Base-by-base conservation (phyloP, 495 filamentous ascomycete species). In the Melanomma pulvis-pyrius region DNA sequence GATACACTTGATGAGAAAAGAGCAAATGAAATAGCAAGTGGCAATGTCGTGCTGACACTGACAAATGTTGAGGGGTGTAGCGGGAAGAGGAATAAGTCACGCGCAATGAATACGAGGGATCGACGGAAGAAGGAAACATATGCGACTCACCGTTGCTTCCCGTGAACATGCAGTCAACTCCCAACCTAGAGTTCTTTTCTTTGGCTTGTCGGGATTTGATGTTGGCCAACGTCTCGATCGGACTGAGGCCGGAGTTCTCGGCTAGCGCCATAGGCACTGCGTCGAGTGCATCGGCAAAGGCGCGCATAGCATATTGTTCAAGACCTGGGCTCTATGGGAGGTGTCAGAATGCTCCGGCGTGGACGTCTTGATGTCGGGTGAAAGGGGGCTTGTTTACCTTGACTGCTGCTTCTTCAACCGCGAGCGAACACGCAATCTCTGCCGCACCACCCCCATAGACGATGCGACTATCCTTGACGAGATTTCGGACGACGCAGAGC, bases 381-480 rank as follows among this genome's bases (percentile, higher is more conserved):
- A 24, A 67, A 34, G 53, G 28, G 32, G 44, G 29, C n/a, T 7
- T 39, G 53, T 41, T 62, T 63, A 87, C 85, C 86, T 97, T 92
- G 73, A 92, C 88, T 62, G 93, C 93, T 29, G 93, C 94, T 73
- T 96, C 91, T 76, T 97, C 93, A 25, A 99, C 94, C 1, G 94
- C 94, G 25, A 99, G 77, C 28, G 91, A 93, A 86, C 94, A 99
- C 51, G 94, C 94, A 76, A 99, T 97, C 78, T 99, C 94, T 24
- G 94, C 94, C 48, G 96, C 92, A 74, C 96, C 94, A 69, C 94
- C 94, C 65, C 94, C 94, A 75, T 98, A 99, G n/a, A 99, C 94
- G 34, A 99, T 90, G 59, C 94, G 90, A 82, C 97, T 97, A 77
- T 99, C 94, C 58, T 84, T 85, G 46, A 99, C 93, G 21, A 99